Base-by-base conservation (phyloP, 192 early-diverging fungal species). In the Linderina pennispora region DNA sequence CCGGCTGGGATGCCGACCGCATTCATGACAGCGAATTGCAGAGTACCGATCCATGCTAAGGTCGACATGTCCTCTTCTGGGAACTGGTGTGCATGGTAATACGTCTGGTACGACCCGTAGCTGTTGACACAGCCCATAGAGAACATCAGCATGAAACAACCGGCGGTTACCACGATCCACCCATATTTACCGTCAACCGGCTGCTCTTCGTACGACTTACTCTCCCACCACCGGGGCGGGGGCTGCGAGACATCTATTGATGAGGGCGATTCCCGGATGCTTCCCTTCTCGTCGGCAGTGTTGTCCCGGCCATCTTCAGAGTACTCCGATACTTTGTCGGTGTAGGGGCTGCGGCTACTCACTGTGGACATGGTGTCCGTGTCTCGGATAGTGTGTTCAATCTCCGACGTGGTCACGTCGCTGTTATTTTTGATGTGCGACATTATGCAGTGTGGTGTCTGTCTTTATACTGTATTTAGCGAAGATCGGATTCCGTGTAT, bases 21-120 rank as follows among this genome's bases (percentile, higher is more conserved):
- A n/a, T 49, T 54, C 61, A 62, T 61, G 2, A 20, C 16, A 16
- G 34, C 46, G 45, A 64, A 64, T 25, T 69, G 65, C 38, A 71
- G 15, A 11, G 38, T 55, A 2, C 67, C 67, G 7, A 71, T 71
- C 67, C 67, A 71, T 3, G 59, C 45, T 1, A 71, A 34, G 1
- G 52, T 54, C 8, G 67, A 64, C 9, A 33, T 39, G 0, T 55
- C 39, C 6, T 50, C 51, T 4, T 8, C n/a, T 7, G 61, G 50
- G 32, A 71, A 71, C 8, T 52, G 51, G 13, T 43, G 20, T 9
- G 22, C 8, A 2, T 51, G 40, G 25, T 64, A 71, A 24, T 50
- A 47, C 31, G 54, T 22, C 15, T 58, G 18, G 22, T 65, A 72
- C 1, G 57, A 36, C 13, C 68, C 68, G 41, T 40, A 72, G 2